These are phyloP conservation scores for Leccinellum albellum DNA, from an alignment of 768 basidiomycete genomes.

Conservation along the genomic window DNA sequence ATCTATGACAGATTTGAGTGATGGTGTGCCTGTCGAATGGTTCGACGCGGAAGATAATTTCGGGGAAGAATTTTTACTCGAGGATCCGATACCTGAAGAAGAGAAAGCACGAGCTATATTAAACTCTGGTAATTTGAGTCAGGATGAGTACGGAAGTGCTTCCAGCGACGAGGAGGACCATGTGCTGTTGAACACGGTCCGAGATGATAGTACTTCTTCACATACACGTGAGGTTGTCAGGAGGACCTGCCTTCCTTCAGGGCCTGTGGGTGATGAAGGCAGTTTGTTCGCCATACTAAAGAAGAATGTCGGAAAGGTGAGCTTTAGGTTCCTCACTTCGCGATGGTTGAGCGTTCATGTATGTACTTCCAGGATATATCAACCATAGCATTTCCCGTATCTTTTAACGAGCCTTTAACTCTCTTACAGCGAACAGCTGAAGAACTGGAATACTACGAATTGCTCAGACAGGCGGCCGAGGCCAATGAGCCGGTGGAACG, in stretches of 20 bases:
- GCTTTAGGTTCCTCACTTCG: slow-evolving; percentile 4
- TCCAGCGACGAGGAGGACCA: slow-evolving; percentile 50
- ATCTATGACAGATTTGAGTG: slow-evolving; percentile 46
- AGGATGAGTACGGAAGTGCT: slow-evolving; percentile 35
- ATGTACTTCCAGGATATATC: slow-evolving; percentile 60
- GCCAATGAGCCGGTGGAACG: slow-evolving; percentile 59
- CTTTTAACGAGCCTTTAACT: slow-evolving; percentile 86
- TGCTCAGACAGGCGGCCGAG: slow-evolving; percentile 64
- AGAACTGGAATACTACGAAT: slow-evolving; percentile 72
- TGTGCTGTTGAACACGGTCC: neutral
- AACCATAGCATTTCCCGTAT: slow-evolving; percentile 79
- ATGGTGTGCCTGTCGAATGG: slow-evolving; percentile 58
- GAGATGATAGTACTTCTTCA: slow-evolving; percentile 5
- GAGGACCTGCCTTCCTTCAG: slow-evolving; percentile 57
- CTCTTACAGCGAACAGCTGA: slow-evolving; percentile 80
- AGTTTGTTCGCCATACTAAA: slow-evolving; percentile 79
- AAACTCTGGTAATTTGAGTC: slow-evolving; percentile 40
- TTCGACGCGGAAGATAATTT: slow-evolving; percentile 63
- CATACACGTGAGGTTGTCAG: slow-evolving; percentile 35
- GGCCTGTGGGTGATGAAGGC: slow-evolving; percentile 68
- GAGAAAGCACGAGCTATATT: slow-evolving; percentile 37
- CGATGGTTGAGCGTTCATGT: neutral
- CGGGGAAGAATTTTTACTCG: slow-evolving; percentile 60
- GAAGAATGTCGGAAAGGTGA: slow-evolving; percentile 85
- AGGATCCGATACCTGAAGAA: slow-evolving; percentile 39